phyloP scores from a whole-genome alignment of 2,329 filamentous ascomycete species.

The Microdochium trichocladiopsis region DNA sequence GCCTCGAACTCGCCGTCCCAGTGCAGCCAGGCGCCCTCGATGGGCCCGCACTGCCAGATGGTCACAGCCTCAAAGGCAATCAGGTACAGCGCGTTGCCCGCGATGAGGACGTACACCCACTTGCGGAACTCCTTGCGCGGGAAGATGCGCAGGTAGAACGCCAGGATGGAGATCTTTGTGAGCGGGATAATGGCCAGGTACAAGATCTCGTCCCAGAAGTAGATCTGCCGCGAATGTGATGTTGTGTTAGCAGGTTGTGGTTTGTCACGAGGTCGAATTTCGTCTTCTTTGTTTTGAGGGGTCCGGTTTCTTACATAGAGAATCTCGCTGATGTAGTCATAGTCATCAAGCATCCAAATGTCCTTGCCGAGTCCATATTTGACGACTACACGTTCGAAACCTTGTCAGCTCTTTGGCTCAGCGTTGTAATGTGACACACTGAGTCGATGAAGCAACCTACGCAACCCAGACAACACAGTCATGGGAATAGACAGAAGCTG shows the following conservation, averaged over 20 bases:
- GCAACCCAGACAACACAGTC: slow-evolving; percentile 14
- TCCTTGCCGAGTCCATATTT: slow-evolving; percentile 31
- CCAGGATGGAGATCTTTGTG: slow-evolving; percentile 27
- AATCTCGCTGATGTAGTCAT: slow-evolving; percentile 31
- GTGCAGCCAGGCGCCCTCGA: slow-evolving; percentile 18
- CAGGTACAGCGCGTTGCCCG: slow-evolving; percentile 15
- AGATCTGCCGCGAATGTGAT: slow-evolving; percentile 11
- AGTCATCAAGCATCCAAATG: slow-evolving; percentile 31
- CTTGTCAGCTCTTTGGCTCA: slow-evolving; percentile 1
- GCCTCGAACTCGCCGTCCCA: slow-evolving; percentile 24
- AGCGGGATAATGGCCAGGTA: slow-evolving; percentile 19
- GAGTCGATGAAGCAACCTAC: slow-evolving; percentile 7
- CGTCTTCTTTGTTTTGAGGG: neutral
- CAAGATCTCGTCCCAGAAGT: slow-evolving; percentile 20
- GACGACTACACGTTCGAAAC: slow-evolving; percentile 18
- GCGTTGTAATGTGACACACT: neutral
- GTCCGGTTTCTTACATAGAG: slow-evolving; percentile 21
- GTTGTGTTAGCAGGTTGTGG: neutral
- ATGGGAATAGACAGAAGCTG: slow-evolving; percentile 14
- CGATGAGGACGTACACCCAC: slow-evolving; percentile 17
- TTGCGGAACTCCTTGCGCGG: slow-evolving; percentile 17
- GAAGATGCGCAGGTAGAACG: slow-evolving; percentile 27
- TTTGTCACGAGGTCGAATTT: neutral
- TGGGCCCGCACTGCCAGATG: slow-evolving; percentile 21
- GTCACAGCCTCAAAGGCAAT: slow-evolving; percentile 17